These are phyloP conservation scores for Phytopythium chamaehyphon DNA, from an alignment of 352 stramenopile species.

Conservation along the genomic window DNA sequence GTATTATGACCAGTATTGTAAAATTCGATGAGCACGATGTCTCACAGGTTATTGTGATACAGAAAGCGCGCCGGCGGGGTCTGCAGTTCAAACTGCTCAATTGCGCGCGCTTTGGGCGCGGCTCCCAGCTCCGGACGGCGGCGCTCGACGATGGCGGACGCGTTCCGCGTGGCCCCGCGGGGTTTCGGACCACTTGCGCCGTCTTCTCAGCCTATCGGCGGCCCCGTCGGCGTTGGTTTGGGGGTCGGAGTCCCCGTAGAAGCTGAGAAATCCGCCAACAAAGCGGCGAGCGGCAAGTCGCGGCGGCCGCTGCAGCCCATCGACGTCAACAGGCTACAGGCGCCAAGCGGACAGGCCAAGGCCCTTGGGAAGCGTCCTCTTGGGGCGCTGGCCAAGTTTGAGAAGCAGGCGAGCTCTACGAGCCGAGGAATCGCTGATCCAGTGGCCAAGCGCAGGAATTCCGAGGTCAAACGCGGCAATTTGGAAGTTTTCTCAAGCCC, in stretches of 20 bases:
- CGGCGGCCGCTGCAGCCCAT: constrained; percentile 26
- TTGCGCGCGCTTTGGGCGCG: background rate
- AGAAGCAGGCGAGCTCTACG: too few species aligned
- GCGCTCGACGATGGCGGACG: too few species aligned
- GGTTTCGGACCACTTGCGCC: background rate
- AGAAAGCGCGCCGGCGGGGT: too few species aligned
- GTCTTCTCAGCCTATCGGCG: constrained; percentile 34
- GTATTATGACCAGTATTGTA: too few species aligned
- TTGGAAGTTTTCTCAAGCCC: too few species aligned
- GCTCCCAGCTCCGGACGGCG: background rate
- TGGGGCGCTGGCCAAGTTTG: too few species aligned
- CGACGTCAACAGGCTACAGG: constrained; percentile 15
- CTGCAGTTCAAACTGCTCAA: constrained; percentile 1
- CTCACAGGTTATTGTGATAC: too few species aligned
- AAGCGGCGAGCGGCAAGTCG: constrained; percentile 9
- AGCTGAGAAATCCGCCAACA: constrained; percentile 7
- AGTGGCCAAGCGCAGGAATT: too few species aligned
- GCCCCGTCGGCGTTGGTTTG: constrained; percentile 9
- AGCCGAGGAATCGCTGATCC: too few species aligned
- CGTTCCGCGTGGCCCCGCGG: background rate
- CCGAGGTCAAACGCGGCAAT: too few species aligned
- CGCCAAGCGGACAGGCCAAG: too few species aligned
- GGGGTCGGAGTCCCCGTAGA: constrained; percentile 4
- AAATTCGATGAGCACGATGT: background rate
- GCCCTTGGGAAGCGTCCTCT: too few species aligned